Evolutionary conservation across 2,329 filamentous ascomycete species (phyloP).

Genomic region (Trichoderma aggressivum): DNA sequence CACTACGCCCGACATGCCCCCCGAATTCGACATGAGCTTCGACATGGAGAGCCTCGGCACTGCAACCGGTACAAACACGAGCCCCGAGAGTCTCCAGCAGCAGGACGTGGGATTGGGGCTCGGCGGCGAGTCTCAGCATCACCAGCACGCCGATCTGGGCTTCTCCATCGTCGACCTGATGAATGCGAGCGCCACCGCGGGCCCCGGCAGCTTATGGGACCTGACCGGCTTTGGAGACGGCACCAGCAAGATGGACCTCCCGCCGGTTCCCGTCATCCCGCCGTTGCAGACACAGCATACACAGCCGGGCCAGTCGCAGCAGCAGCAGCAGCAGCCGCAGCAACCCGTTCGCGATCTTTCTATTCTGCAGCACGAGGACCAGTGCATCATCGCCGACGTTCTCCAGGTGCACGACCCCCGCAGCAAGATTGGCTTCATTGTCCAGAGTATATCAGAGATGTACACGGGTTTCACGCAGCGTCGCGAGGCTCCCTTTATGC

Average conservation of each 20-base stretch:
- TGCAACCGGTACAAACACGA: slow-evolving; percentile 30
- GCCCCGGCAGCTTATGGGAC: slow-evolving; percentile 14
- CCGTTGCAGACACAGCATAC: slow-evolving; percentile 18
- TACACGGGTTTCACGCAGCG: slow-evolving; percentile 36
- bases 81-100: slow-evolving; percentile 31
- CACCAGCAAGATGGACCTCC: slow-evolving; percentile 33
- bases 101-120: slow-evolving; percentile 25
- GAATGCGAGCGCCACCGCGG: slow-evolving; percentile 13
- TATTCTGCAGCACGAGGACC: slow-evolving; percentile 24
- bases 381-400: slow-evolving; percentile 29
- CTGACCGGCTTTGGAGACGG: slow-evolving; percentile 20
- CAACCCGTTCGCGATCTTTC: slow-evolving; percentile 32
- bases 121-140: slow-evolving; percentile 19
- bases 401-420: slow-evolving; percentile 36
- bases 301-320: slow-evolving; percentile 8
- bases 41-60: slow-evolving; percentile 33
- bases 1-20: slow-evolving; percentile 22
- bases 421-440: slow-evolving; percentile 35
- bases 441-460: slow-evolving; percentile 32
- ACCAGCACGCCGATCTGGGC: slow-evolving; percentile 26
- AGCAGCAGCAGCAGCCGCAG: slow-evolving; percentile 5
- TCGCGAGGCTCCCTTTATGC: slow-evolving; percentile 41
- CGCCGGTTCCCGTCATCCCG: slow-evolving; percentile 27
- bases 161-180: slow-evolving; percentile 38
- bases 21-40: slow-evolving; percentile 38